phyloP scores from a whole-genome alignment of 306 rosid species.

The Prunus salicina region DNA sequence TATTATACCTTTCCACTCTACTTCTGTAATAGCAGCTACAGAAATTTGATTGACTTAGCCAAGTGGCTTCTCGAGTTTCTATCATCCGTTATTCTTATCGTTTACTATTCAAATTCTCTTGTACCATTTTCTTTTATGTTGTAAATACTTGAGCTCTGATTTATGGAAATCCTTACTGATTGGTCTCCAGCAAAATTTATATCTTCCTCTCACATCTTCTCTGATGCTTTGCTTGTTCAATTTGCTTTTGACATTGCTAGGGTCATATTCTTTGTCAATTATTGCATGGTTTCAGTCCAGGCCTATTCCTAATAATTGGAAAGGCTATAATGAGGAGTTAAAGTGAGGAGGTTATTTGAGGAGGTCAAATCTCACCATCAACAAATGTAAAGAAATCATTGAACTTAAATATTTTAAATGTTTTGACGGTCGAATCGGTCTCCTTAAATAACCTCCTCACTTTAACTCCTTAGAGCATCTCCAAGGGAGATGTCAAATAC shows the following conservation, averaged over 20 bases:
- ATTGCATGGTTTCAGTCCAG: no score
- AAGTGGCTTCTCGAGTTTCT: neutral
- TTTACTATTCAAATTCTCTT: neutral
- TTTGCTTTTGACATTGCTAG: neutral
- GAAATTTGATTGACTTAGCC: conserved; percentile 15
- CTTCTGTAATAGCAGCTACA: conserved; percentile 16
- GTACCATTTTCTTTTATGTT: neutral
- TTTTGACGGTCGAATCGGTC: no score
- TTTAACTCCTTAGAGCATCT: no score
- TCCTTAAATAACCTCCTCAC: no score
- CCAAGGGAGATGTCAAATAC: no score
- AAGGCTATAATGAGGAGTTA: no score
- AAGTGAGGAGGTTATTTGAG: no score
- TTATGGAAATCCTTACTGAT: neutral
- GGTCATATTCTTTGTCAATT: no score
- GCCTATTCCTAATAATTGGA: no score
- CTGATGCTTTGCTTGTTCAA: neutral
- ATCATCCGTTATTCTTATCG: neutral
- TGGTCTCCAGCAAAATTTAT: neutral
- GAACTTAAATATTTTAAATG: no score
- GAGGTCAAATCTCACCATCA: no score
- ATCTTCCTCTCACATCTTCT: neutral
- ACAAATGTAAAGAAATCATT: no score
- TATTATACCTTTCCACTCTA: conserved; percentile 17
- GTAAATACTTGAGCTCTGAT: neutral